Evolutionary conservation across 2,329 filamentous ascomycete species (phyloP), one percentile per base, ranked within the genome.

Genomic region (Dendrostoma leiphaemia): DNA sequence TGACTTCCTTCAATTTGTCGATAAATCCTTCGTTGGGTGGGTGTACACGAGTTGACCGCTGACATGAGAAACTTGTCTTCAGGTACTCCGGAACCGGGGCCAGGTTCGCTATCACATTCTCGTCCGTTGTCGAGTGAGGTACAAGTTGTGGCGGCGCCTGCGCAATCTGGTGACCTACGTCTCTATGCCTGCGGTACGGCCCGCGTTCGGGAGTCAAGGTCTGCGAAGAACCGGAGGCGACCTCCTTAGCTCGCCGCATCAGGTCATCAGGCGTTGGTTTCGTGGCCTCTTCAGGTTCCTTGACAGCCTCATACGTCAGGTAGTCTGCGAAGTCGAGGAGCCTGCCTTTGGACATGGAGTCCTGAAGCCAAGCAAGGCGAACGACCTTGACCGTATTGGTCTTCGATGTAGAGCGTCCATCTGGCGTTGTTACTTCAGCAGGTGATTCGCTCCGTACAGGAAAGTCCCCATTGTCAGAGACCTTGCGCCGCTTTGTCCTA

Each of bases 1-100:
- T 83, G 60, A 97, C 90, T 56, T 87, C 86, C 61, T 85, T 82
- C 5, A 99, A 78, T 57, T 89, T 79, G 1, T 80, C 71, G 38
- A 97, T 83, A 67, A 99, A 97, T 0, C 69, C 69, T 38, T 83
- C 77, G 62, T 97, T 97, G 0, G 89, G 88, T 0, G 85, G 77
- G 51, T 86, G 73, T 0, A 82, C 71, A 0, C 85, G 88, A 0
- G 91, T 90, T 1, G 84, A 82, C 23, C 93, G 84, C 67, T 95
- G 83, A 63, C 94, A 97, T 5, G 92, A 86, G 69, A 94, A 96
- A 6, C 76, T 76, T 10, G 83, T 74, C 26, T 81, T 77, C 51
- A 88, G 69, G 38, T 77, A 95, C 2, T 82, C 81, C 1, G 91
- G 92, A 12, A 90, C 71, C 0, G 80, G 76, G 0, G 89, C 90